Base-by-base conservation (phyloP, 1,139 yeast species). In the Citeromyces hawaiiensis region DNA sequence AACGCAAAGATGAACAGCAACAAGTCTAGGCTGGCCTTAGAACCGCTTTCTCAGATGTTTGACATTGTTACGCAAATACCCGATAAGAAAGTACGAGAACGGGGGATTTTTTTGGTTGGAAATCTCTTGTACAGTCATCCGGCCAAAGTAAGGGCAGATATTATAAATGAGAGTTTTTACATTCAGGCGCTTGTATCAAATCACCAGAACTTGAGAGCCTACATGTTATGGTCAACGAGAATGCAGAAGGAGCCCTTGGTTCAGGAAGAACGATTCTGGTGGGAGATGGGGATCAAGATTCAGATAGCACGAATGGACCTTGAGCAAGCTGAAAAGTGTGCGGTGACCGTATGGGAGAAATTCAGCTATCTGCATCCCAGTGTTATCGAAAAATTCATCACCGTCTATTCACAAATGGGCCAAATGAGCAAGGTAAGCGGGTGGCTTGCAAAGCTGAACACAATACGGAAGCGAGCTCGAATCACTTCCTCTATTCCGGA, bases 151-250 rank as follows among this genome's bases (percentile, higher is more conserved):
- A 45, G 60, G 18, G 53, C 56, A 2, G 62, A 57, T 42, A 56
- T 58, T 4, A 50, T 57, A 29, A 57, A 55, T 41, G 62, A 57
- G 42, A 46, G 47, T 25, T 48, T 55, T 27, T 57, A 51, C 39
- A 54, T 57, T 15, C 54, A 54, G 38, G 44, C 59, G 2, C 47
- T 57, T 16, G 32, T 50, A 8, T 44, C 44, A 5, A 47, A 44
- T 36, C 42, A 42, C 10, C 39, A 50, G 21, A 42, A 38, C 19
- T 38, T 45, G 2, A 42, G 45, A 18, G 59, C 60, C 4, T 38
- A 42, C 8, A 36, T 46, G 8, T 45, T 57, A n/a, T 57, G 44
- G 41, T 43, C 44, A 16, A 41, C 54, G 0, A 46, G 62, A 40
- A 41, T 43, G 19, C 39, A 34, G 3, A 57, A 56, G 39, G 18